Conservation (phyloP, 306 rosid genomes). For the Phaseolus lunatus region DNA sequence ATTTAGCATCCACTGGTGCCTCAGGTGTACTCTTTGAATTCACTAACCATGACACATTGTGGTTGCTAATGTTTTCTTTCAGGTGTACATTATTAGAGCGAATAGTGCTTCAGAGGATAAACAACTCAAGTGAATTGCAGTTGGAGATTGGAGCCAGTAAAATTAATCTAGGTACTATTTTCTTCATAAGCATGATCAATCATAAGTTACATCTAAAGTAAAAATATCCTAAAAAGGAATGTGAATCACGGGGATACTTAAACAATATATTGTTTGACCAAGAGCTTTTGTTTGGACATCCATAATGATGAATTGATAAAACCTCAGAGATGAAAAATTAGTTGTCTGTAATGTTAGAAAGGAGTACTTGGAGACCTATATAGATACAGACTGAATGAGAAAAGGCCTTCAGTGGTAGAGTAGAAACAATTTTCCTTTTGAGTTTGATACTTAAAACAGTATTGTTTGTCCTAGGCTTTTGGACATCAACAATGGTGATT, state of each 20-base stretch:
- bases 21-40: not conserved
- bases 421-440: not conserved
- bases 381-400: not conserved
- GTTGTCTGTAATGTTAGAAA: not conserved
- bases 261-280: not conserved
- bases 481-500: too few relatives aligned
- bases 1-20: not conserved
- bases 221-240: not conserved
- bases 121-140: slow-evolving; percentile 25
- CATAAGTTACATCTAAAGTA: not conserved
- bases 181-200: not conserved
- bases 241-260: not conserved
- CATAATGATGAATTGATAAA: not conserved
- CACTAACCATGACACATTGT: slow-evolving; percentile 11
- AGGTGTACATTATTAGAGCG: slow-evolving; percentile 72
- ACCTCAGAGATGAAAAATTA: slow-evolving; percentile 12
- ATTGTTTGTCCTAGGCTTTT: too few relatives aligned
- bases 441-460: too few relatives aligned
- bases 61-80: slow-evolving; percentile 42
- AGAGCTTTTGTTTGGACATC: not conserved
- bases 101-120: slow-evolving; percentile 47
- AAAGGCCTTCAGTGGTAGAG: not conserved
- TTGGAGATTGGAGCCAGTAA: slow-evolving; percentile 42
- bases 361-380: too few relatives aligned
- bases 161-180: slow-evolving; percentile 47